Conservation (phyloP, 768 basidiomycete species). For the Pleurotus platypus region DNA sequence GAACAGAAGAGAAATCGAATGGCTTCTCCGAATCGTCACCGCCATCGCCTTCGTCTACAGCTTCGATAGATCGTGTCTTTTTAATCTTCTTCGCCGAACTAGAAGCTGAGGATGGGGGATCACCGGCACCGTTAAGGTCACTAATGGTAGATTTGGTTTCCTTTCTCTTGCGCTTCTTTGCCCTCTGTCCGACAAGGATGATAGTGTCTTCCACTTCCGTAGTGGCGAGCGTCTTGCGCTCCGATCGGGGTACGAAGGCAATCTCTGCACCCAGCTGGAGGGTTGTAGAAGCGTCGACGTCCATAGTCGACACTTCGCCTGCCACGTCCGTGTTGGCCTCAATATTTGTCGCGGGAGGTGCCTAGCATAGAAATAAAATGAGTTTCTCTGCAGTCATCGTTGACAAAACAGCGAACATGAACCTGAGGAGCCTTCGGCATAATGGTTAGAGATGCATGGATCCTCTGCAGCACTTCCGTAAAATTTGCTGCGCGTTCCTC, state of each 20-base stretch:
- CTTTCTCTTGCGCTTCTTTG: conserved; percentile 63
- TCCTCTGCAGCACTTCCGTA: conserved; percentile 54
- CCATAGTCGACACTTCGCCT: conserved; percentile 16
- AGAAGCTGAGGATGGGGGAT: conserved; percentile 13
- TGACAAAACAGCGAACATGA: neutral
- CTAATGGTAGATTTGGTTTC: conserved; percentile 19
- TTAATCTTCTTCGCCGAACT: conserved; percentile 10
- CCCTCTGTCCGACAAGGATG: conserved; percentile 67
- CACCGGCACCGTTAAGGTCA: conserved; percentile 14
- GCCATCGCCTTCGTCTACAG: neutral
- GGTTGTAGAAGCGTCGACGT: neutral
- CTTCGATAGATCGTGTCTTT: conserved; percentile 20
- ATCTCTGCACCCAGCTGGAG: conserved; percentile 60
- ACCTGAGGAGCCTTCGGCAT: conserved; percentile 51
- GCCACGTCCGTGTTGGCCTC: neutral
- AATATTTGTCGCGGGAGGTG: neutral
- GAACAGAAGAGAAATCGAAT: conserved; percentile 67
- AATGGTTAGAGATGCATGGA: conserved; percentile 63
- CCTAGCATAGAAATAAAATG: neutral
- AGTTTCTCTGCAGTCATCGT: too few species aligned
- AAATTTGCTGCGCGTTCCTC: conserved; percentile 29
- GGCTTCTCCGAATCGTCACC: conserved; percentile 28
- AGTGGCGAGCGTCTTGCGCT: conserved; percentile 34
- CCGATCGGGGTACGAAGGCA: conserved; percentile 69
- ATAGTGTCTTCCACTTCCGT: conserved; percentile 49